Evolutionary conservation across 2,329 filamentous ascomycete genomes (phyloP).

Genomic region (Saccharata proteae): DNA sequence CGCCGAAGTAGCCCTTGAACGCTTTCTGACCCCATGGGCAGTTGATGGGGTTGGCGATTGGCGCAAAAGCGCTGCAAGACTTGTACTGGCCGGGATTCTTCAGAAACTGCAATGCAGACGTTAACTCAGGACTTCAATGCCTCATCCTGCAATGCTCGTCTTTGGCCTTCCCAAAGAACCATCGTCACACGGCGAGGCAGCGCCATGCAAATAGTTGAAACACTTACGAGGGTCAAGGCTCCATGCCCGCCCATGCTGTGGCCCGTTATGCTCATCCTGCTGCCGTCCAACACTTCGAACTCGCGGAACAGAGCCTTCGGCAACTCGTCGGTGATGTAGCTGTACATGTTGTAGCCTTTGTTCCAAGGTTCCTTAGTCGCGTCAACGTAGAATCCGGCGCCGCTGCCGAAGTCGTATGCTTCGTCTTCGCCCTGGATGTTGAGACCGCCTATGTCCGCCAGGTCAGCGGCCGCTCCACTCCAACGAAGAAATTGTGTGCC

Average conservation of each 20-base stretch:
- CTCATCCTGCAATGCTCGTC: not conserved
- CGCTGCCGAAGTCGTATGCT: slow-evolving; percentile 79
- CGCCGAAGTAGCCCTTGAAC: slow-evolving; percentile 80
- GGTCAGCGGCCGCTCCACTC: not conserved
- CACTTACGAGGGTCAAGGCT: slow-evolving; percentile 61
- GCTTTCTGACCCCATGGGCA: slow-evolving; percentile 96
- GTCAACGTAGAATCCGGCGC: slow-evolving; percentile 90
- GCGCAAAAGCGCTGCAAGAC: slow-evolving; percentile 80
- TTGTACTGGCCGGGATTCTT: slow-evolving; percentile 85
- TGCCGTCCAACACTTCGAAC: slow-evolving; percentile 59
- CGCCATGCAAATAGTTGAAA: not conserved
- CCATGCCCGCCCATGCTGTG: slow-evolving; percentile 98
- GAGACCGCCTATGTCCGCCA: slow-evolving; percentile 49
- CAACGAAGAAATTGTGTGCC: not conserved
- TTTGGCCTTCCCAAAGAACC: not conserved
- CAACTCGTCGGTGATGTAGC: slow-evolving; percentile 82
- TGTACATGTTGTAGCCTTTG: slow-evolving; percentile 84
- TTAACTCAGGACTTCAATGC: too few species aligned
- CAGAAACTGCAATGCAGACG: slow-evolving; percentile 55
- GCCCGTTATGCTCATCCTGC: slow-evolving; percentile 70
- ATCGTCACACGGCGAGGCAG: not conserved
- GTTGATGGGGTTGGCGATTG: slow-evolving; percentile 72
- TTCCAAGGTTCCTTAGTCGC: slow-evolving; percentile 64
- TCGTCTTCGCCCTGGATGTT: slow-evolving; percentile 76
- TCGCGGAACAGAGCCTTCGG: slow-evolving; percentile 60